Percentiles rank a stretch among this genome's conserved stretches.
Conservation (phyloP, 2,329 filamentous ascomycete species). For the Alternaria atra region DNA sequence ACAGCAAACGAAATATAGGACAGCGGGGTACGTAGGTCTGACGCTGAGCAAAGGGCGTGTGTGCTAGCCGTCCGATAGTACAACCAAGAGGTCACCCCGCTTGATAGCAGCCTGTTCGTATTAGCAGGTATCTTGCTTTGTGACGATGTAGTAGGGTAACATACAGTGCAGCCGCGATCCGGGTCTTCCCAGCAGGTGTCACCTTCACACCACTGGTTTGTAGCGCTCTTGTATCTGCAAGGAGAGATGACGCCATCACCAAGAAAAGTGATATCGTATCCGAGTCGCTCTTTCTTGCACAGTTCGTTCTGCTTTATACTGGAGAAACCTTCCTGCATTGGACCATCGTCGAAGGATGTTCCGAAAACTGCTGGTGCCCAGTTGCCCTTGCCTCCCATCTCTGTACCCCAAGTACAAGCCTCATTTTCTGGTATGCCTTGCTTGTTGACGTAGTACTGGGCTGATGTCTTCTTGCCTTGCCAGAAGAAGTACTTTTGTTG, state of each 20-base stretch:
- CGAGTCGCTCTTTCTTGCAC: conserved; percentile 71
- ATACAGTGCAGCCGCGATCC: conserved; percentile 80
- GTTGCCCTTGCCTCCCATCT: conserved; percentile 73
- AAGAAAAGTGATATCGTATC: conserved; percentile 80
- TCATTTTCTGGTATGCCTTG: conserved; percentile 71
- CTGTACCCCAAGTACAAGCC: conserved; percentile 79
- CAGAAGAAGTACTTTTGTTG: conserved; percentile 78
- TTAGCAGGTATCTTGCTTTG: background rate
- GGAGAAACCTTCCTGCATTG: conserved; percentile 70
- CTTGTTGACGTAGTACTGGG: conserved; percentile 97
- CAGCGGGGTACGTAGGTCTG: background rate
- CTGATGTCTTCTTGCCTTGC: conserved; percentile 77
- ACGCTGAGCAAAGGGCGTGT: background rate
- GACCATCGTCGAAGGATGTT: conserved; percentile 69
- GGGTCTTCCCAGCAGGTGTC: conserved; percentile 55
- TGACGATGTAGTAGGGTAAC: conserved; percentile 38
- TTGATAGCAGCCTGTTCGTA: conserved; percentile 32
- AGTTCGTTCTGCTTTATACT: conserved; percentile 86
- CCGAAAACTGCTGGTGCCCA: conserved; percentile 88
- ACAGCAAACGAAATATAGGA: conserved; percentile 1
- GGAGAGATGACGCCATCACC: conserved; percentile 67
- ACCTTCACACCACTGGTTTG: conserved; percentile 68
- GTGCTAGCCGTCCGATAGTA: conserved; percentile 39
- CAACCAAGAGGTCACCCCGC: conserved; percentile 35
- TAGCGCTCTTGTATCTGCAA: conserved; percentile 69